Base-by-base conservation (phyloP, 441 rosid genomes). In the Populus tomentosa region DNA sequence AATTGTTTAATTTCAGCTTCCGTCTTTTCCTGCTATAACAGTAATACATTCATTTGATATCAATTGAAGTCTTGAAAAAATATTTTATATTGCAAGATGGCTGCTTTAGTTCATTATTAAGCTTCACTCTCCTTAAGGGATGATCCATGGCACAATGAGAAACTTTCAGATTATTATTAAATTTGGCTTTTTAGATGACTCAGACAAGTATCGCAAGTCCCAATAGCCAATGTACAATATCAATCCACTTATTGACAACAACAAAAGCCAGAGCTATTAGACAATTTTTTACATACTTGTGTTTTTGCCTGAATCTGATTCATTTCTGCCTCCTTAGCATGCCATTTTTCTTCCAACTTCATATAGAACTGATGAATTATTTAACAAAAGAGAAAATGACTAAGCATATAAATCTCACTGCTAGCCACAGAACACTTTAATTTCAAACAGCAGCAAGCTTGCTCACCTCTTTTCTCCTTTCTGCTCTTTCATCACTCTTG, bases 301-400 rank as follows among this genome's bases (percentile, higher is more conserved):
- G 87, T 89, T 86, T 70, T 90, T n/a, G 90, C 90, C 75, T 87
- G 91, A 74, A 89, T 85, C 77, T 87, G 90, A 82, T 79, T 88
- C 77, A 84, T 88, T 82, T 92, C 90, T 62, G 87, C 83, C 82
- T 90, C 92, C 83, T 88, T 91, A 30, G 92, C 92, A 78, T 89
- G 89, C 88, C 85, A 80, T 80, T 91, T 94, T 82, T 89, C 90
- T 77, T 91, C 97, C 79, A 94, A 80, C 88, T 92, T 92, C 87
- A 62, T 84, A 81, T 74, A 89, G 82, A 82, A 91, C 94, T 30
- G 32, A 30, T 94, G 82, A 80, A 80, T 70, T 7, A 33, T 70
- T 38, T 36, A 38, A 67, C 35, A 21, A 24, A 77, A 71, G 62
- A 72, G n/a, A 59, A 38, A 28, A 40, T n/a, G 50, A 24, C 11